phyloP scores from a whole-genome alignment of 768 basidiomycete genomes.

The Dictyophora rubrovolvata region DNA sequence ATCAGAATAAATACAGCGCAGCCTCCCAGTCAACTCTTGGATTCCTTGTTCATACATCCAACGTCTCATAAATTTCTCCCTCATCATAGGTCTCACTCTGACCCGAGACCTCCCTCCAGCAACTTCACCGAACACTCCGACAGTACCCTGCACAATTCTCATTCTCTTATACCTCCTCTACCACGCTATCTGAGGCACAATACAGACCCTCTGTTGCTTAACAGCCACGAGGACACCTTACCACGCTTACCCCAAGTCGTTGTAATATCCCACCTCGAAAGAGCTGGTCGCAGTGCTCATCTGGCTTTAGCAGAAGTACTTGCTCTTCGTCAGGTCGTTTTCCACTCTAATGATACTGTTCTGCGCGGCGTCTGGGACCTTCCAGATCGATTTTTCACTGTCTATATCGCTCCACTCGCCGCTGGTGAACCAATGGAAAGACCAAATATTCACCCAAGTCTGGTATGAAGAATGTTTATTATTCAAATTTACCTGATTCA shows the following conservation, averaged over 20 bases:
- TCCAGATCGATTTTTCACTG: constrained; percentile 59
- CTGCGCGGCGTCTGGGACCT: constrained; percentile 40
- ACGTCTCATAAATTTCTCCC: not conserved
- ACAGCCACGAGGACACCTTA: not conserved
- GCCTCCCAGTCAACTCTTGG: not conserved
- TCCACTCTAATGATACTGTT: not conserved
- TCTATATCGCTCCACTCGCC: constrained; percentile 60
- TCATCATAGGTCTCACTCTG: not conserved
- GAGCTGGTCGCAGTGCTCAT: constrained; percentile 4
- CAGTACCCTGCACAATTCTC: not conserved
- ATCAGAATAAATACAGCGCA: constrained; percentile 1
- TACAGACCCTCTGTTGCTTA: constrained; percentile 2
- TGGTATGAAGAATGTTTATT: constrained; percentile 30
- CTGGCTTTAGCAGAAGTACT: constrained; percentile 15
- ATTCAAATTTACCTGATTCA: not conserved
- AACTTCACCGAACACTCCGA: constrained; percentile 7
- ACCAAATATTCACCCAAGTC: constrained; percentile 50
- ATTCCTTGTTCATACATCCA: constrained; percentile 1
- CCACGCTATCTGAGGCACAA: not conserved
- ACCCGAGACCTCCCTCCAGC: constrained; percentile 5
- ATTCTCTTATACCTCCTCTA: not conserved
- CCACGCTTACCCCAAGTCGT: constrained; percentile 1
- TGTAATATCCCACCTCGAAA: constrained; percentile 1
- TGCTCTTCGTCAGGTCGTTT: not conserved
- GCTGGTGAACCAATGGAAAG: constrained; percentile 44